Conservation (phyloP, 2,329 filamentous ascomycete genomes). For the Lithohypha guttulata region DNA sequence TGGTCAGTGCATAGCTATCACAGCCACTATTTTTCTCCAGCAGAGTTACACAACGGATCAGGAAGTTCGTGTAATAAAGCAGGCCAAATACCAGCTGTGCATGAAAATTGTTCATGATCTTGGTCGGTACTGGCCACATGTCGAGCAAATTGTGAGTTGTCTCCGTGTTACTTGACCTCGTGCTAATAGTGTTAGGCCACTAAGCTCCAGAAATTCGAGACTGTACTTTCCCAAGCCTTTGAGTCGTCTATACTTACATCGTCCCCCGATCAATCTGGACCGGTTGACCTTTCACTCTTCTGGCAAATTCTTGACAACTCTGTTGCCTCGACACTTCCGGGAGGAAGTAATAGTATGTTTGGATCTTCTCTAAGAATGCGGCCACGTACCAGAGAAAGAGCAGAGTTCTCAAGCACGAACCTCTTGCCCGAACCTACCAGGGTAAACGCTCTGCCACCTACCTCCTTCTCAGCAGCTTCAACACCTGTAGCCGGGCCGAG, state of each 20-base stretch:
- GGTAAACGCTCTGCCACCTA: constrained; percentile 20
- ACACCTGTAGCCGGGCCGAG: background rate
- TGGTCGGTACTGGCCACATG: constrained; percentile 36
- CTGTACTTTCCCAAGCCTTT: constrained; percentile 36
- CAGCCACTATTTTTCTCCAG: constrained; percentile 45
- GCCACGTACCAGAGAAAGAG: constrained; percentile 18
- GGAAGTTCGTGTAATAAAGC: constrained; percentile 32
- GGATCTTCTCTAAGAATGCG: constrained; percentile 30
- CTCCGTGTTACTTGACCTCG: background rate
- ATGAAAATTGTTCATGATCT: constrained; percentile 35
- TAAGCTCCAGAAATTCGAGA: constrained; percentile 33
- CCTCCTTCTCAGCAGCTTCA: background rate
- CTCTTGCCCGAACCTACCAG: constrained; percentile 35
- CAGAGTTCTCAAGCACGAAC: constrained; percentile 35
- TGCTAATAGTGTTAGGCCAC: constrained; percentile 28
- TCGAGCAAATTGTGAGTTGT: constrained; percentile 31
- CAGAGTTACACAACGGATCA: constrained; percentile 40
- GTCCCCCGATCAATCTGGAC: constrained; percentile 11
- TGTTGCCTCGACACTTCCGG: constrained; percentile 19
- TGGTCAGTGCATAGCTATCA: constrained; percentile 41
- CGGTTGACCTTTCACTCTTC: constrained; percentile 36
- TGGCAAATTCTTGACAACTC: constrained; percentile 38
- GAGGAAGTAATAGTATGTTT: constrained; percentile 31
- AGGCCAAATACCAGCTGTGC: constrained; percentile 36
- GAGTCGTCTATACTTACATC: constrained; percentile 28